Conservation (phyloP, 108 stramenopile genomes). For the Tribonema minus region DNA sequence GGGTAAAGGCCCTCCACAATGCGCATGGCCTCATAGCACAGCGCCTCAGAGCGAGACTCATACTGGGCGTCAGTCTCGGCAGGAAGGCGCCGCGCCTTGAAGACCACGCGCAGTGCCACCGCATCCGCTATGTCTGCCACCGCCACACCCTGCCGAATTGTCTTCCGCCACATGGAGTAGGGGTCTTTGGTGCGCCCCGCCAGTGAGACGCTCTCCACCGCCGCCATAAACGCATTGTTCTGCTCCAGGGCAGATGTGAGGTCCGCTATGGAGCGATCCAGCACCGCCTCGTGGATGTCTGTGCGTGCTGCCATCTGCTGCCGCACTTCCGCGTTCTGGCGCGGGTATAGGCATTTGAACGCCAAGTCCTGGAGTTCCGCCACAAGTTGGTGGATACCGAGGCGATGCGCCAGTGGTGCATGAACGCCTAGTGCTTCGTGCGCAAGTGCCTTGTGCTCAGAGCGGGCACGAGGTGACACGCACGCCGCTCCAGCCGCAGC, state of each 20-base stretch:
- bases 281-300: constrained; percentile 64
- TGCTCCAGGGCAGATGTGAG: constrained; percentile 63
- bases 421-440: constrained; percentile 89
- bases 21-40: constrained; percentile 75
- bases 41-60: constrained; percentile 59
- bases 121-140: constrained; percentile 81
- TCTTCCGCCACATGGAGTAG: constrained; percentile 90
- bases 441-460: constrained; percentile 79
- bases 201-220: neutral
- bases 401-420: constrained; percentile 88
- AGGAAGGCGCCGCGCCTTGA: constrained; percentile 61
- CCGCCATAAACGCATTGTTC: constrained; percentile 51
- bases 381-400: constrained; percentile 95
- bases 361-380: constrained; percentile 89
- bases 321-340: constrained; percentile 75
- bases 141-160: constrained; percentile 68
- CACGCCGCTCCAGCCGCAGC: neutral
- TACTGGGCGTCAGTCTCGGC: constrained; percentile 52
- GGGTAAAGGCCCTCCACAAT: constrained; percentile 57
- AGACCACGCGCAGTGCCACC: constrained; percentile 81
- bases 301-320: constrained; percentile 16
- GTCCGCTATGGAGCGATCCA: constrained; percentile 70
- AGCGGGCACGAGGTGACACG: constrained; percentile 48
- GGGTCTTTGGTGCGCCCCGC: constrained; percentile 73
- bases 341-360: constrained; percentile 86